Evolutionary conservation across 176 grass and related monocot genomes (phyloP), one percentile per base, ranked within the genome.

Genomic region (Triticum monococcum): DNA sequence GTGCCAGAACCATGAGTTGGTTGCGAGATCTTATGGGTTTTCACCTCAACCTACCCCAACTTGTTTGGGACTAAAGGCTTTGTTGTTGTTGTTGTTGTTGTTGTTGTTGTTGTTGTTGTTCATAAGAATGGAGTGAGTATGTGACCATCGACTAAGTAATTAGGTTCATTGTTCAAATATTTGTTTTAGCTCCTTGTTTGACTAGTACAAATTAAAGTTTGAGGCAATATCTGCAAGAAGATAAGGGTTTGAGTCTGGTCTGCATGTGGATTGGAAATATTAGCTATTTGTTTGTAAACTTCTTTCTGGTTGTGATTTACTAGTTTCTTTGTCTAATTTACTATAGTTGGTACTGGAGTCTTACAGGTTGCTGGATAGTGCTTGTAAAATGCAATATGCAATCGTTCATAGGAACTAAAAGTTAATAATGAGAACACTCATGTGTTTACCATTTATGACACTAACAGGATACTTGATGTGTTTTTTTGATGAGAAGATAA

Each of bases 391-490:
- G 11, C 14, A 72, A 28, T 64, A 35, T 63, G 17, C 82, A 32
- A 35, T 64, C 30, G 26, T 22, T 43, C 5, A 57, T 66, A 36
- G 38, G 43, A 23, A 72, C 69, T 25, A 73, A 54, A 54, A 13
- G 3, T 60, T 83, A 46, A 14, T 26, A 17, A 45, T 30, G 33
- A 70, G 26, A 56, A n/a, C 28, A 36, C 70, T 78, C 81, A 41
- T 33, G 69, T 68, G n/a, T 41, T 64, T 68, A 2, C 50, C 5
- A 83, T 77, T 75, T 84, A 37, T 87, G 26, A 28, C 86, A 41
- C 64, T 93, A 79, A 23, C 93, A 98, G 96, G 96, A 71, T 98
- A 95, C 59, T 89, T 98, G 84, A 98, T 95, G 96, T 98, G 96
- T 80, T 86, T 95, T 88, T 95, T 94, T 52, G 70, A 94, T 76